Conservation (phyloP, 768 basidiomycete species). For the Termitomyces sp. region DNA sequence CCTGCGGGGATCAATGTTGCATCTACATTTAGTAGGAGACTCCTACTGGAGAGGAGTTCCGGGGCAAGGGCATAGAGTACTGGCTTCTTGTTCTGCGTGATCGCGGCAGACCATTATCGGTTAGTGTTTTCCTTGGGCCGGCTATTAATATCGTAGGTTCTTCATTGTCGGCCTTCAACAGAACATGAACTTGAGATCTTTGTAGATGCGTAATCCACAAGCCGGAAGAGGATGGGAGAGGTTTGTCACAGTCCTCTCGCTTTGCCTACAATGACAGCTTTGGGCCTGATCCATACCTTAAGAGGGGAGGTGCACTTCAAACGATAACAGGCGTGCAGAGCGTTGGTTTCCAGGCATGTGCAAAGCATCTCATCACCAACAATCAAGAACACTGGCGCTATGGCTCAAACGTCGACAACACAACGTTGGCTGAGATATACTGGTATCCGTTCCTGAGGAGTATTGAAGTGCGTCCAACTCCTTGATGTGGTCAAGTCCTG, state of each 20-base stretch:
- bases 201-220: constrained; percentile 49
- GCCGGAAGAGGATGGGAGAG: constrained; percentile 48
- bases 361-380: constrained; percentile 49
- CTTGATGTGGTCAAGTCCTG: background rate
- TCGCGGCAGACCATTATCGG: background rate
- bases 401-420: constrained; percentile 48
- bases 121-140: constrained; percentile 46
- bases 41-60: constrained; percentile 70
- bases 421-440: constrained; percentile 52
- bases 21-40: constrained; percentile 50
- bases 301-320: constrained; percentile 56
- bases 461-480: constrained; percentile 35
- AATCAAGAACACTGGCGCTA: constrained; percentile 53
- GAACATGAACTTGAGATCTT: background rate
- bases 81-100: background rate
- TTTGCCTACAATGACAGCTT: constrained; percentile 24
- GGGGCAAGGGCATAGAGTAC: constrained; percentile 61
- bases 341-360: constrained; percentile 56
- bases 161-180: background rate
- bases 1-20: constrained; percentile 58
- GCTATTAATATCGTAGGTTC: constrained; percentile 46
- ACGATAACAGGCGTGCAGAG: constrained; percentile 59
- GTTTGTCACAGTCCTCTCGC: constrained; percentile 12
- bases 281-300: constrained; percentile 62
- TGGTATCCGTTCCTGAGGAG: constrained; percentile 47